phyloP scores from a whole-genome alignment of 2,329 filamentous ascomycete species.

The Samsoniella hepiali region DNA sequence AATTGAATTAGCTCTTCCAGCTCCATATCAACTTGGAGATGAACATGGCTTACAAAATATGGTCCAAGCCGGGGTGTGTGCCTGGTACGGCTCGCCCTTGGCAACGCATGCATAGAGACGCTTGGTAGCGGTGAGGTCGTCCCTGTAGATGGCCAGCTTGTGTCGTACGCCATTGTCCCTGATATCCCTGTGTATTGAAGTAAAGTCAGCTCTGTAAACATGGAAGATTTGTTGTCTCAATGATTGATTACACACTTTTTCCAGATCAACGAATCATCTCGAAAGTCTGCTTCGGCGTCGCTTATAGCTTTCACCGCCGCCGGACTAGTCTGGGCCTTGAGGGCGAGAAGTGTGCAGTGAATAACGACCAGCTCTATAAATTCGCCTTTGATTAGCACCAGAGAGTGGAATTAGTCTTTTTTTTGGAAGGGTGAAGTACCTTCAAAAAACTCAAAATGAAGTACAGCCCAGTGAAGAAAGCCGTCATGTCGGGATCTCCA shows the following conservation, averaged over 20 bases:
- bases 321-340: constrained; percentile 12
- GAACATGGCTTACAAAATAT: constrained; percentile 12
- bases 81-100: neutral
- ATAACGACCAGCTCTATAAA: constrained; percentile 13
- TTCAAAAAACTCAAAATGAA: constrained; percentile 15
- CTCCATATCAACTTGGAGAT: neutral
- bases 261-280: constrained; percentile 7
- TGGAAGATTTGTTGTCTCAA: neutral
- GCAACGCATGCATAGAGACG: constrained; percentile 14
- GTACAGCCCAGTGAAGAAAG: constrained; percentile 6
- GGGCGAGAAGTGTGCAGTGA: constrained; percentile 13
- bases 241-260: neutral
- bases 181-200: neutral
- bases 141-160: constrained; percentile 17
- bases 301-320: neutral
- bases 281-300: constrained; percentile 1
- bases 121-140: constrained; percentile 11
- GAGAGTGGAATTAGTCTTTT: too few species aligned
- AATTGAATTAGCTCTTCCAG: neutral
- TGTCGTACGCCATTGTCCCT: constrained; percentile 11
- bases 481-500: neutral
- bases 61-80: constrained; percentile 15
- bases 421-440: neutral
- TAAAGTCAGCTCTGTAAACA: neutral
- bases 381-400: neutral